These are phyloP conservation scores for Phytopythium sindhum DNA, from an alignment of 352 stramenopile species.

Conservation along the genomic window DNA sequence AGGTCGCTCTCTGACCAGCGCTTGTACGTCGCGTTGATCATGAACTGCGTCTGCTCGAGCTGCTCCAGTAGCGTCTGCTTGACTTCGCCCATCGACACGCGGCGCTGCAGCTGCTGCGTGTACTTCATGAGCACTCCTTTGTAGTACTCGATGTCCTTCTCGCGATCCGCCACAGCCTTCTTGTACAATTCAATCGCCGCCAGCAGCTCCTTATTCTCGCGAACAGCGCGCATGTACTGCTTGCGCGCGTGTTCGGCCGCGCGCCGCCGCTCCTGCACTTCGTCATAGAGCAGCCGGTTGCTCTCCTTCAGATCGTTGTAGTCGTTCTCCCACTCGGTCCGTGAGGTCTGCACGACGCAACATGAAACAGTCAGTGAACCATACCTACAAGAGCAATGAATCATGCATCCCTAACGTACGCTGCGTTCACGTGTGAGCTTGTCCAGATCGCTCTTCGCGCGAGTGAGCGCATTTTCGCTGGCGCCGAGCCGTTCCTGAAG, in stretches of 20 bases:
- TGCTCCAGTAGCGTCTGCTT: constrained; percentile 74
- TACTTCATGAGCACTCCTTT: constrained; percentile 43
- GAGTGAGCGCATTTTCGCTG: constrained; percentile 31
- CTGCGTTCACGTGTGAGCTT: constrained; percentile 21
- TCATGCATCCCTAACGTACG: constrained; percentile 7
- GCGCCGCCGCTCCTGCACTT: constrained; percentile 52
- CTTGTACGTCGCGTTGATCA: constrained; percentile 76
- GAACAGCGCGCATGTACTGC: constrained; percentile 48
- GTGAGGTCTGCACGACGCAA: constrained; percentile 12
- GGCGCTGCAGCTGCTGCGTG: constrained; percentile 48
- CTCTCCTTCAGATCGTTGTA: constrained; percentile 56
- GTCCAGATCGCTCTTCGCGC: constrained; percentile 30
- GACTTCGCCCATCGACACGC: constrained; percentile 54
- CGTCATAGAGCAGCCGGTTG: constrained; percentile 56
- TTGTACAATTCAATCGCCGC: constrained; percentile 66
- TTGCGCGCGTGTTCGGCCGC: constrained; percentile 53
- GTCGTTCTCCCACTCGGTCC: constrained; percentile 24
- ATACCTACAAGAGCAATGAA: background rate
- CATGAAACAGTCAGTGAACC: background rate
- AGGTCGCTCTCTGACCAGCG: constrained; percentile 62
- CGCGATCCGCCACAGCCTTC: constrained; percentile 45
- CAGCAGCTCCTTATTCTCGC: constrained; percentile 66
- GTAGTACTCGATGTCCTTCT: constrained; percentile 69
- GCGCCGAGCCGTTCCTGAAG: constrained; percentile 30
- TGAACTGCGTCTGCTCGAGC: constrained; percentile 73